phyloP scores from a whole-genome alignment of 441 rosid species.

The Corymbia calophylla region DNA sequence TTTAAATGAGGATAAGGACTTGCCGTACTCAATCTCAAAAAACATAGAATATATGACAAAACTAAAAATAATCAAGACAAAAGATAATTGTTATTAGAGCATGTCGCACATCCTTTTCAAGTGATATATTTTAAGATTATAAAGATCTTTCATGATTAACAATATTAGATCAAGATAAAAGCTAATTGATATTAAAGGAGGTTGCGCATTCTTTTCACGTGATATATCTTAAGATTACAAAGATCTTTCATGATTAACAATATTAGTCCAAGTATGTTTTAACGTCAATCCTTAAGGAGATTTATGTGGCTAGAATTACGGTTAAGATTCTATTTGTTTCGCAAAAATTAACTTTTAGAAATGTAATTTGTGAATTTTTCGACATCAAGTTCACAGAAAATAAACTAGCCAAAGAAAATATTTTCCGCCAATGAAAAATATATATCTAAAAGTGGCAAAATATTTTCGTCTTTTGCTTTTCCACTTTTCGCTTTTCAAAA shows the following conservation, averaged over 20 bases:
- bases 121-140: neutral
- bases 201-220: neutral
- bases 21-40: neutral
- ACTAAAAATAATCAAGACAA: neutral
- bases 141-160: neutral
- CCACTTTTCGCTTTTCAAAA: accelerated
- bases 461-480: no score
- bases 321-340: no score
- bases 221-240: neutral
- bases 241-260: neutral
- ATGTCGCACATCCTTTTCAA: neutral
- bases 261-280: neutral
- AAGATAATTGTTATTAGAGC: neutral
- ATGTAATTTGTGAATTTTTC: no score
- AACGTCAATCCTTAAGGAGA: neutral
- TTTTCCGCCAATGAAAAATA: accelerated
- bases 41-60: neutral
- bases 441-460: no score
- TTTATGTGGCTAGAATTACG: no score
- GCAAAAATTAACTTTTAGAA: accelerated
- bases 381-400: accelerated
- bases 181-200: neutral
- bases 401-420: no score
- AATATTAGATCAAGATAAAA: neutral
- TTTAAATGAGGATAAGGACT: neutral